These are phyloP conservation scores for Ogataea chonburiensis DNA, from an alignment of 805 yeast species.

Conservation along the genomic window DNA sequence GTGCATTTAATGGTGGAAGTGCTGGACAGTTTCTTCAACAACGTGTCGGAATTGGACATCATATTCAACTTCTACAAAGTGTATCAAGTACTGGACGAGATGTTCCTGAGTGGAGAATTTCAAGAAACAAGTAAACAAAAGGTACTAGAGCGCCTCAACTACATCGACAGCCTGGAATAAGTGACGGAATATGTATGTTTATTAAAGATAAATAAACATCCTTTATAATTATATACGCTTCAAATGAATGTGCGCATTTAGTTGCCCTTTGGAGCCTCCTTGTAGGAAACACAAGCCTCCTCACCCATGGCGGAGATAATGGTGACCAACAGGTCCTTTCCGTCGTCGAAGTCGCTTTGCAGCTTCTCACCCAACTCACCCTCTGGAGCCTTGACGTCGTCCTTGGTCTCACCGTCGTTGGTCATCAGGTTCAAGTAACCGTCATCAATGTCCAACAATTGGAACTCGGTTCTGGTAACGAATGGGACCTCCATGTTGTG, in stretches of 20 bases:
- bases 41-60: slow-evolving; percentile 90
- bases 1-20: slow-evolving; percentile 88
- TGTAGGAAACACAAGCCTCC: slow-evolving; percentile 98
- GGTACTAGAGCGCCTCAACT: slow-evolving; percentile 61
- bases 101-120: slow-evolving; percentile 86
- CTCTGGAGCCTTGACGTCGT: slow-evolving; percentile 97
- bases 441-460: slow-evolving; percentile 96
- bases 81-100: slow-evolving; percentile 79
- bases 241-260: slow-evolving; percentile 21
- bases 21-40: slow-evolving; percentile 80
- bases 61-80: slow-evolving; percentile 89
- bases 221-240: slow-evolving; percentile 20
- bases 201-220: slow-evolving; percentile 17
- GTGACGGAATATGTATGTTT: slow-evolving; percentile 11
- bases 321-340: slow-evolving; percentile 96
- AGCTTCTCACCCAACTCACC: slow-evolving; percentile 95
- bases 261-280: slow-evolving; percentile 87
- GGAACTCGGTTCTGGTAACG: slow-evolving; percentile 93
- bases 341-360: slow-evolving; percentile 93
- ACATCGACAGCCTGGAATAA: slow-evolving; percentile 61
- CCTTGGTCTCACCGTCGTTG: slow-evolving; percentile 97
- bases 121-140: slow-evolving; percentile 77
- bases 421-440: slow-evolving; percentile 97
- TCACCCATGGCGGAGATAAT: slow-evolving; percentile 98
- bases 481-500: slow-evolving; percentile 99